phyloP scores from a whole-genome alignment of 202 grass and related monocot species.

The Bolboschoenoplectus hybrid region DNA sequence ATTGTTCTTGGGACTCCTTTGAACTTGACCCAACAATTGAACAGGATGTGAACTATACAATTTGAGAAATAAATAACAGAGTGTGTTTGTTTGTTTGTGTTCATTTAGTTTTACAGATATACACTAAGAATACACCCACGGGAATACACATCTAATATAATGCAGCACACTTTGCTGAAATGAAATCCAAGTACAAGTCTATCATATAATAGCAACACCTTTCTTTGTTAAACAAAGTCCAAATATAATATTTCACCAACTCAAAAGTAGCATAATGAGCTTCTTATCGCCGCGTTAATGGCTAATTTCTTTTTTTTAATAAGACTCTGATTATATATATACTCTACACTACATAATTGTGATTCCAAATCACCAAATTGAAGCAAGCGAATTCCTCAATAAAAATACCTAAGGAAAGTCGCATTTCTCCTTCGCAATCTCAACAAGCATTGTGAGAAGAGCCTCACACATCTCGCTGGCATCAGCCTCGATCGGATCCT shows the following conservation, averaged over 20 bases:
- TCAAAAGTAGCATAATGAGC: neutral
- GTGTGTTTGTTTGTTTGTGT: no score
- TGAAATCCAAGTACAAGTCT: neutral
- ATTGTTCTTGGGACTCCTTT: no score
- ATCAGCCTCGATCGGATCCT: constrained; percentile 56
- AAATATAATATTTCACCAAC: neutral
- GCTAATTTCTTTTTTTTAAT: neutral
- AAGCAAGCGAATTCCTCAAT: neutral
- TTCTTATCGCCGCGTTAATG: neutral
- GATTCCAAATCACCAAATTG: constrained; percentile 13
- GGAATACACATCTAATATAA: neutral
- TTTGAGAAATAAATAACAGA: no score
- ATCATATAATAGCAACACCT: constrained; percentile 4
- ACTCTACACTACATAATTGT: constrained; percentile 3
- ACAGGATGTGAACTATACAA: no score
- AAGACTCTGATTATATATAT: neutral
- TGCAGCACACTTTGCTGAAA: neutral
- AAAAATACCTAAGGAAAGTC: constrained; percentile 15
- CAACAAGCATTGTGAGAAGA: constrained; percentile 73
- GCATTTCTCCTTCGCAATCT: constrained; percentile 52
- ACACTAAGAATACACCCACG: neutral
- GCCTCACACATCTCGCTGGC: constrained; percentile 81
- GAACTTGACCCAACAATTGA: no score
- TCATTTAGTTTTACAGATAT: no score
- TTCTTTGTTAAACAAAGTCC: neutral